Evolutionary conservation across 2,329 filamentous ascomycete genomes (phyloP).

Genomic region (Tolypocladium guangdongense): DNA sequence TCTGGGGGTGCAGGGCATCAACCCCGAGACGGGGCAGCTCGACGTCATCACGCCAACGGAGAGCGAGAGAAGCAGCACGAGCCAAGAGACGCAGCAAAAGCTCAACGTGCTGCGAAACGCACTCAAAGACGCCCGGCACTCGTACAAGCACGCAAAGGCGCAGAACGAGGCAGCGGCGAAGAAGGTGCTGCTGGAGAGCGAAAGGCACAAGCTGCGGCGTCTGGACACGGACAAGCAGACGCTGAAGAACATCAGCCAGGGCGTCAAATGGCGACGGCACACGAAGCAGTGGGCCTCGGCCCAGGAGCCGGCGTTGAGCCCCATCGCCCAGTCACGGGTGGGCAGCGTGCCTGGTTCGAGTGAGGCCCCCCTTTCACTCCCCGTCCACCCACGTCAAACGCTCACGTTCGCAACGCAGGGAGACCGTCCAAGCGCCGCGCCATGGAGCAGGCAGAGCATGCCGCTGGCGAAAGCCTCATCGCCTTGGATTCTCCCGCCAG

Average conservation of each 20-base stretch:
- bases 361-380: conserved; percentile 5
- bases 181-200: conserved; percentile 13
- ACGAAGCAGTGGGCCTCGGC: conserved; percentile 40
- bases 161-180: conserved; percentile 34
- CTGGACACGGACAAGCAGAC: conserved; percentile 29
- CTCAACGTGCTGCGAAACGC: conserved; percentile 20
- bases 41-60: conserved; percentile 39
- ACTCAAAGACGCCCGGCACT: conserved; percentile 22
- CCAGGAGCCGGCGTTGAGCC: conserved; percentile 36
- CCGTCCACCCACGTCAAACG: background rate
- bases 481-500: background rate
- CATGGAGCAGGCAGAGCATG: background rate
- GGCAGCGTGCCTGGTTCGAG: conserved; percentile 13
- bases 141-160: conserved; percentile 28
- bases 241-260: conserved; percentile 17
- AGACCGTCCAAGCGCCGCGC: background rate
- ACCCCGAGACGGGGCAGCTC: conserved; percentile 43
- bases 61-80: conserved; percentile 28
- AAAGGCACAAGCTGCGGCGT: conserved; percentile 30
- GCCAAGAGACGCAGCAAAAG: conserved; percentile 18
- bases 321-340: conserved; percentile 32
- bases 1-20: conserved; percentile 46
- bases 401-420: background rate
- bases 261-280: conserved; percentile 32
- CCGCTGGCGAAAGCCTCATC: background rate